Conservation (phyloP, 1,284 basidiomycete genomes). For the Apiotrichum montevideense region DNA sequence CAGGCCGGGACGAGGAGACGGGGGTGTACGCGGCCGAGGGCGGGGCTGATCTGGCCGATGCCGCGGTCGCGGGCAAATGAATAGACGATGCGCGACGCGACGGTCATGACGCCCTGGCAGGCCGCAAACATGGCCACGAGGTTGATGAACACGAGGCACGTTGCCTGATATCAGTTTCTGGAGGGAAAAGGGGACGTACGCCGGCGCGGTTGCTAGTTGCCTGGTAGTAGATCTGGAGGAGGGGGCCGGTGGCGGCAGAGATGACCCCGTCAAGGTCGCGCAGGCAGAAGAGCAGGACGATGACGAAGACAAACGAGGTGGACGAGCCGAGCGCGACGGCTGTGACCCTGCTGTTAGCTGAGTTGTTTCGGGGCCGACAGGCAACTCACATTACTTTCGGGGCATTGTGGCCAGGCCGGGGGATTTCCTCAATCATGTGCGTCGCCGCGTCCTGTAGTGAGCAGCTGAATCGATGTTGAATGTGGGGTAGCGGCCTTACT, state of each 20-base stretch:
- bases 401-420: constrained; percentile 15
- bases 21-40: constrained; percentile 52
- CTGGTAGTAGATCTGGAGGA: constrained; percentile 60
- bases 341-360: constrained; percentile 24
- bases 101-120: constrained; percentile 53
- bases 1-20: constrained; percentile 4
- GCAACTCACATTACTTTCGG: constrained; percentile 19
- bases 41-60: constrained; percentile 52
- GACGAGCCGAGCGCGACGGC: constrained; percentile 60
- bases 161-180: constrained; percentile 6
- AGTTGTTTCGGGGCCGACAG: background rate
- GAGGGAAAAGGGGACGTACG: background rate
- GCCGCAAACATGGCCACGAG: constrained; percentile 40
- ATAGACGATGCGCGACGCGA: constrained; percentile 60
- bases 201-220: constrained; percentile 56
- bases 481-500: background rate
- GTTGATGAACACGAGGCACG: constrained; percentile 47
- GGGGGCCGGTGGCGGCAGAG: constrained; percentile 55
- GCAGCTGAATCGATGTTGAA: background rate
- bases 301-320: constrained; percentile 56
- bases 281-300: constrained; percentile 61
- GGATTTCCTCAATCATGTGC: constrained; percentile 27
- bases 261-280: constrained; percentile 56
- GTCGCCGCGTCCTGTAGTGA: constrained; percentile 18
- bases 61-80: constrained; percentile 63